phyloP scores from a whole-genome alignment of 768 basidiomycete species.

The Phlebiopsis flavidoalba region DNA sequence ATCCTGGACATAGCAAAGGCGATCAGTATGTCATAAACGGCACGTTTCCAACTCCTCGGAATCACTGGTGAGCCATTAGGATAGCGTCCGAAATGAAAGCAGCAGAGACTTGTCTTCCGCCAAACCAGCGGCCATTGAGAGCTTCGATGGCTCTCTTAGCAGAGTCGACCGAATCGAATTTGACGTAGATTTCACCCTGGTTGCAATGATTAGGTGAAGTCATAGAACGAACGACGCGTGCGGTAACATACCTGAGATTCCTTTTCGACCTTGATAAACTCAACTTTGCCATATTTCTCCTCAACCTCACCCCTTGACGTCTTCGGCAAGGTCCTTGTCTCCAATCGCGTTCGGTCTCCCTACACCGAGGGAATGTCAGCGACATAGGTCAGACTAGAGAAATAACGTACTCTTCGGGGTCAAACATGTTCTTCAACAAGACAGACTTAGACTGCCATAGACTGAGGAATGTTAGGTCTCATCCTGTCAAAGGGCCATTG shows the following conservation, averaged over 20 bases:
- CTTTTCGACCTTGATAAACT: slow-evolving; percentile 88
- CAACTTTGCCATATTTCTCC: slow-evolving; percentile 82
- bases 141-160: slow-evolving; percentile 85
- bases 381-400: neutral
- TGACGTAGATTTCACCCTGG: slow-evolving; percentile 98
- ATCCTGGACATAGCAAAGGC: slow-evolving; percentile 12
- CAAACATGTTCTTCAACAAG: slow-evolving; percentile 92
- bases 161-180: slow-evolving; percentile 74
- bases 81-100: slow-evolving; percentile 90
- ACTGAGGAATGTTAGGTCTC: slow-evolving; percentile 75
- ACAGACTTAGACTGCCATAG: slow-evolving; percentile 89
- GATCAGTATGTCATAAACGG: slow-evolving; percentile 10
- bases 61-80: slow-evolving; percentile 84
- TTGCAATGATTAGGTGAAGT: slow-evolving; percentile 1
- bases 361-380: slow-evolving; percentile 25
- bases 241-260: slow-evolving; percentile 80
- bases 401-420: slow-evolving; percentile 82
- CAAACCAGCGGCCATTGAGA: slow-evolving; percentile 96
- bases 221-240: too few relatives aligned
- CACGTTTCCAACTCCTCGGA: neutral
- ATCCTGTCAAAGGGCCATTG: slow-evolving; percentile 36
- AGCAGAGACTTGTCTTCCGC: slow-evolving; percentile 84
- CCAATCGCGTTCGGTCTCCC: slow-evolving; percentile 96
- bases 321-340: slow-evolving; percentile 93
- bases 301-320: slow-evolving; percentile 95